Evolutionary conservation across 176 grass and related monocot species (phyloP), one percentile per base, ranked within the genome.

Genomic region (Themeda triandra): DNA sequence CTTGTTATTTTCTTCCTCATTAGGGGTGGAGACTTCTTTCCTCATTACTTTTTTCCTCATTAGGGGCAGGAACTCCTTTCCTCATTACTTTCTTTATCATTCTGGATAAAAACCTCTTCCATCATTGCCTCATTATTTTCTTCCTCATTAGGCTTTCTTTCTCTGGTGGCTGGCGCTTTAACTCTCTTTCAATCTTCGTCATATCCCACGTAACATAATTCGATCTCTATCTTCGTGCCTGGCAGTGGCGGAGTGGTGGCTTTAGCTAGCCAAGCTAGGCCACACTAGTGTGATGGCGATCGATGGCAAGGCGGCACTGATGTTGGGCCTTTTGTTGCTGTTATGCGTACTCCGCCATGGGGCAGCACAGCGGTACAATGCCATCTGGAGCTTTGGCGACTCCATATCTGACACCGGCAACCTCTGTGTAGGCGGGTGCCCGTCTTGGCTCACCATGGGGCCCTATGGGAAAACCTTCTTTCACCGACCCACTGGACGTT

Each of bases 401-500:
- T 97, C 95, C 71, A 94, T 97, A 46, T 91, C 92, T 10, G 90
- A 97, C 77, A 71, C 90, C 13, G 92, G 95, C 71, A 97, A 97
- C 88, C 87, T 93, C 36, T 90, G 88, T 51, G 79, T 85, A 15
- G 83, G 85, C 21, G 90, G 92, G 10, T 86, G 88, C 82, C 89
- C 91, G 23, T 74, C 89, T 0, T 92, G 90, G 87, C 85, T 94
- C 76, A 97, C 94, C 37, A 90, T 82, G 0, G 92, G 86, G 0
- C 95, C 92, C 62, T 94, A 98, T 33, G 95, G 95, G 1, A 32
- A 91, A 84, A 98, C 90, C 84, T 97, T 92, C 88, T 98, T 98
- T 86, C 71, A 77, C 13, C 82, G 74, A 17, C 88, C 95, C 60
- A 97, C 95, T 1, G 95, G 95, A 9, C 88, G 95, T 10, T 97